phyloP scores from a whole-genome alignment of 2,329 filamentous ascomycete species.

The Ophiocordyceps polyrhachis-furcata region DNA sequence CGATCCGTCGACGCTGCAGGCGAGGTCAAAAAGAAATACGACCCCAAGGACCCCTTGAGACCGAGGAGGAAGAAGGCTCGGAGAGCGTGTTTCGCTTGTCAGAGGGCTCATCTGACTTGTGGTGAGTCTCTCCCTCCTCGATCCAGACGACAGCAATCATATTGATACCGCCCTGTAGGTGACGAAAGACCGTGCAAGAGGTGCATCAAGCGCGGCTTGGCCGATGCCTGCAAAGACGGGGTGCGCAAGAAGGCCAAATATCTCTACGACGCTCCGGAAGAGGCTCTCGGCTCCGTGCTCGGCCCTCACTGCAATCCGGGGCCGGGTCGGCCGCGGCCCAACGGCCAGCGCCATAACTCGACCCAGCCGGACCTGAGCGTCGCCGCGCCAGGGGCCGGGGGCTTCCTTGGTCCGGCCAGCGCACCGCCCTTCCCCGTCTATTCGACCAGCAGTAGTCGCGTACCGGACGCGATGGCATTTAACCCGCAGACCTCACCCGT shows the following conservation, averaged over 20 bases:
- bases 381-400: conserved; percentile 21
- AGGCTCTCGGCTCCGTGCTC: conserved; percentile 73
- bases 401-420: conserved; percentile 29
- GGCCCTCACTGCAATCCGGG: conserved; percentile 49
- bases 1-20: conserved; percentile 26
- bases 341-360: conserved; percentile 28
- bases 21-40: conserved; percentile 47
- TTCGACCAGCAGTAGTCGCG: conserved; percentile 20
- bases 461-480: conserved; percentile 35
- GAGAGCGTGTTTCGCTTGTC: conserved; percentile 89
- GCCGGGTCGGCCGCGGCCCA: conserved; percentile 25
- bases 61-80: conserved; percentile 91
- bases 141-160: not conserved
- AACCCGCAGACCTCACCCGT: conserved; percentile 53
- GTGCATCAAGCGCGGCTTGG: conserved; percentile 83
- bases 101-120: conserved; percentile 92
- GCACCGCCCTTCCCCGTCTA: conserved; percentile 32
- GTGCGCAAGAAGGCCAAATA: conserved; percentile 99
- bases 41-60: conserved; percentile 77
- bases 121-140: conserved; percentile 44
- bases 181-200: conserved; percentile 88
- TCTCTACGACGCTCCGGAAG: conserved; percentile 83
- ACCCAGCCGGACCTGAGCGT: conserved; percentile 24
- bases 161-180: conserved; percentile 34
- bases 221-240: conserved; percentile 84